phyloP scores from a whole-genome alignment of 345 rosid species.

The Mercurialis annua region DNA sequence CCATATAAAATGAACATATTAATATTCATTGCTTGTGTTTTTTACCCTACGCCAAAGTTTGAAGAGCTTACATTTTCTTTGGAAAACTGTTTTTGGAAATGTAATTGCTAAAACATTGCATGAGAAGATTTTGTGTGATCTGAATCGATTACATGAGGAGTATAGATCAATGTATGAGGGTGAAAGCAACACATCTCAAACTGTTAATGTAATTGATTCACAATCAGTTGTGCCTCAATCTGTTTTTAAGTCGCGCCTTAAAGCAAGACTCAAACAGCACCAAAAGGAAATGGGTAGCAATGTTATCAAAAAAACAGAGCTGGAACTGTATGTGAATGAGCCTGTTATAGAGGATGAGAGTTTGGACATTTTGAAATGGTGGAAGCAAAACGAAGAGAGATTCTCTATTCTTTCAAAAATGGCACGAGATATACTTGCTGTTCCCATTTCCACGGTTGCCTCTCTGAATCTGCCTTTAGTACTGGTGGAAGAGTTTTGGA shows the following conservation, averaged over 20 bases:
- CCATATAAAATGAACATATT: not conserved
- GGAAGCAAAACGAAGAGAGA: not conserved
- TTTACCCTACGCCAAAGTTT: conserved; percentile 10
- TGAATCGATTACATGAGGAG: not conserved
- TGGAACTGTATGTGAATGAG: not conserved
- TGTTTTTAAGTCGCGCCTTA: not conserved
- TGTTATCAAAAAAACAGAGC: not conserved
- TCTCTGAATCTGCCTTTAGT: too few species aligned
- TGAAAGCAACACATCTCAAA: not conserved
- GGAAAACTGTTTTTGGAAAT: too few species aligned
- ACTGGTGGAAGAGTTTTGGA: too few species aligned
- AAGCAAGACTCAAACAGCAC: not conserved
- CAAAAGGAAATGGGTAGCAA: not conserved
- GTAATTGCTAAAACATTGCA: too few species aligned
- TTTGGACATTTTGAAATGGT: conserved; percentile 6
- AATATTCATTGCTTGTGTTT: not conserved
- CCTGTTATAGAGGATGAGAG: not conserved
- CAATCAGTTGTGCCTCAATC: not conserved
- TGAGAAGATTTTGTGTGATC: not conserved
- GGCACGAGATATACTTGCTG: too few species aligned
- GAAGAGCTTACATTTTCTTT: too few species aligned
- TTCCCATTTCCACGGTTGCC: too few species aligned
- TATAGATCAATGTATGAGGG: not conserved
- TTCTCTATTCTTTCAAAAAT: not conserved
- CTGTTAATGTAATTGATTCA: not conserved